phyloP scores from a whole-genome alignment of 169 alveolate genomes.

The Fabrea salina region DNA sequence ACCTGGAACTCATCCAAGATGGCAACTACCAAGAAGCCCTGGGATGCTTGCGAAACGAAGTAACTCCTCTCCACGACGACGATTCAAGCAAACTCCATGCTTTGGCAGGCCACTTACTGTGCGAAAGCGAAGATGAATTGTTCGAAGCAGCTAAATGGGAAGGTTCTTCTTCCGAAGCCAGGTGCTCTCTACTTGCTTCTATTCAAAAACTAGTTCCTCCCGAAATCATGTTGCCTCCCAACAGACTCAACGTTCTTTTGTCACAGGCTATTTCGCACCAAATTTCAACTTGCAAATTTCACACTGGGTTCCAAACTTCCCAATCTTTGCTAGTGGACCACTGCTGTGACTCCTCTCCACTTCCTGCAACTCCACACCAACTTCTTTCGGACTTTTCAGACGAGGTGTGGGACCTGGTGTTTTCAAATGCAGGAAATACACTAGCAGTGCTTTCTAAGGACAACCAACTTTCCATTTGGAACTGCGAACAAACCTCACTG shows the following conservation, averaged over 20 bases:
- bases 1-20: conserved; percentile 42
- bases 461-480: conserved; percentile 29
- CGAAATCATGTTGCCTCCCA: conserved; percentile 35
- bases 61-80: conserved; percentile 36
- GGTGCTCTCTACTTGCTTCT: conserved; percentile 32
- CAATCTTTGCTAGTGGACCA: conserved; percentile 43
- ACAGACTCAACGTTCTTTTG: conserved; percentile 31
- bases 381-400: conserved; percentile 13
- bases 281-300: conserved; percentile 37
- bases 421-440: conserved; percentile 32
- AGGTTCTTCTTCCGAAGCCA: conserved; percentile 32
- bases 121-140: conserved; percentile 31
- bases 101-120: conserved; percentile 40
- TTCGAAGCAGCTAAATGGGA: conserved; percentile 30
- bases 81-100: conserved; percentile 26
- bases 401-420: conserved; percentile 46
- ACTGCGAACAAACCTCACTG: background rate
- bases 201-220: conserved; percentile 41
- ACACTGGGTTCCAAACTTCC: background rate
- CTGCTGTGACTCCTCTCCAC: conserved; percentile 9
- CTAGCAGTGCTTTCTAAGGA: conserved; percentile 37
- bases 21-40: conserved; percentile 41
- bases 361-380: conserved; percentile 26
- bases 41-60: conserved; percentile 27
- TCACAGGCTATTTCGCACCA: conserved; percentile 36